Evolutionary conservation across 768 basidiomycete species (phyloP).

Genomic region (Podaxis sp.): DNA sequence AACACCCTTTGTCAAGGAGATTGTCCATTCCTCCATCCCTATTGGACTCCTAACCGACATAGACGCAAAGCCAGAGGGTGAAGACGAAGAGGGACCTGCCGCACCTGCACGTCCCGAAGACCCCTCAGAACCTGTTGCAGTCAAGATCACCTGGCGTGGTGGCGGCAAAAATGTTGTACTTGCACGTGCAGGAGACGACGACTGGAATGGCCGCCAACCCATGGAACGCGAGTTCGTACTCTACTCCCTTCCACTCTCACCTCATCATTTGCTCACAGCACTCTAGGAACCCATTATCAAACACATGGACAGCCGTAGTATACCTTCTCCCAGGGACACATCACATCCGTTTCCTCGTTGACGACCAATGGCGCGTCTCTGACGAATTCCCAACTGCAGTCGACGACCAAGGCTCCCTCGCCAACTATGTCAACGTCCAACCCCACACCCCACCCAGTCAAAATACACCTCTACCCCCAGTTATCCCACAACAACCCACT

Average conservation of each 20-base stretch:
- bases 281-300: conserved; percentile 30
- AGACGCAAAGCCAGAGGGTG: conserved; percentile 16
- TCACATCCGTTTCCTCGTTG: conserved; percentile 93
- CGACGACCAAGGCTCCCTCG: conserved; percentile 90
- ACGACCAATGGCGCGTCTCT: conserved; percentile 80
- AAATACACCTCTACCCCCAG: conserved; percentile 25
- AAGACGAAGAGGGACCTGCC: conserved; percentile 14
- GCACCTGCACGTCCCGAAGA: conserved; percentile 17
- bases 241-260: not conserved
- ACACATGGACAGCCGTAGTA: conserved; percentile 38
- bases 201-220: conserved; percentile 68
- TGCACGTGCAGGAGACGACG: conserved; percentile 70
- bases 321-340: conserved; percentile 85
- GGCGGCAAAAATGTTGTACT: conserved; percentile 65
- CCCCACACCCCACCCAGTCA: conserved; percentile 28
- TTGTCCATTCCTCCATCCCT: conserved; percentile 64
- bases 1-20: conserved; percentile 51
- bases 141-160: conserved; percentile 66
- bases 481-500: conserved; percentile 29
- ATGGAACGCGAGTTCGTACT: conserved; percentile 65
- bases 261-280: conserved; percentile 11
- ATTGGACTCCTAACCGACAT: conserved; percentile 43
- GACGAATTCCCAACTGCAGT: conserved; percentile 81
- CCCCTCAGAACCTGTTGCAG: conserved; percentile 32
- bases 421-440: conserved; percentile 85